Percentiles rank a stretch among this genome's conserved stretches.
phyloP scores from a whole-genome alignment of 768 basidiomycete species.

The Auriscalpium orientale region DNA sequence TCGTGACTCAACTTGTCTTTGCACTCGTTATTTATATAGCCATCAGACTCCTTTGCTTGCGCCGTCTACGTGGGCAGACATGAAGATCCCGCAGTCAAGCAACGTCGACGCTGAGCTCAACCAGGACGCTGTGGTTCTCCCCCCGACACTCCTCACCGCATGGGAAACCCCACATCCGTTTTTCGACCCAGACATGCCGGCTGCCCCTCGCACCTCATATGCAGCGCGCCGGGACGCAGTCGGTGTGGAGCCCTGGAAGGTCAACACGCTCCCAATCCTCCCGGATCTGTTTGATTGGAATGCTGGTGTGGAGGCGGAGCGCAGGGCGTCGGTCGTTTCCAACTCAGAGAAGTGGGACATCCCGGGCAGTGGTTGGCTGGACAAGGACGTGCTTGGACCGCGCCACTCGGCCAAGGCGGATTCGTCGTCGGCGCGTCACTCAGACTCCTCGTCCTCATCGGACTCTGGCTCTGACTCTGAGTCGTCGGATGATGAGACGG shows the following conservation, averaged over 20 bases:
- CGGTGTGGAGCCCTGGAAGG: background rate
- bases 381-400: background rate
- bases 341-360: background rate
- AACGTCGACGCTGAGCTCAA: no score
- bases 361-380: no score
- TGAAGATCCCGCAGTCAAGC: no score
- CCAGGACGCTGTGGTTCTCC: no score
- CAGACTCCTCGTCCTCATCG: background rate
- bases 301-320: background rate
- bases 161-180: no score
- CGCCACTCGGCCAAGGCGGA: background rate
- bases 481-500: background rate
- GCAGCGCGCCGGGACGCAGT: background rate
- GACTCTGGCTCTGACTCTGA: background rate
- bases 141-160: no score
- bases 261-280: background rate
- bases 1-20: no score
- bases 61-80: no score
- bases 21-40: no score
- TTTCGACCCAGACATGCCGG: no score
- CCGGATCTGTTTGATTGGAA: background rate
- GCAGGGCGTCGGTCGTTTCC: background rate
- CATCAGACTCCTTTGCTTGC: no score
- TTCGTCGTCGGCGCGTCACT: background rate
- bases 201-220: no score